These are phyloP conservation scores for Claviceps spartinae DNA, from an alignment of 2,329 filamentous ascomycete genomes.

Conservation along the genomic window DNA sequence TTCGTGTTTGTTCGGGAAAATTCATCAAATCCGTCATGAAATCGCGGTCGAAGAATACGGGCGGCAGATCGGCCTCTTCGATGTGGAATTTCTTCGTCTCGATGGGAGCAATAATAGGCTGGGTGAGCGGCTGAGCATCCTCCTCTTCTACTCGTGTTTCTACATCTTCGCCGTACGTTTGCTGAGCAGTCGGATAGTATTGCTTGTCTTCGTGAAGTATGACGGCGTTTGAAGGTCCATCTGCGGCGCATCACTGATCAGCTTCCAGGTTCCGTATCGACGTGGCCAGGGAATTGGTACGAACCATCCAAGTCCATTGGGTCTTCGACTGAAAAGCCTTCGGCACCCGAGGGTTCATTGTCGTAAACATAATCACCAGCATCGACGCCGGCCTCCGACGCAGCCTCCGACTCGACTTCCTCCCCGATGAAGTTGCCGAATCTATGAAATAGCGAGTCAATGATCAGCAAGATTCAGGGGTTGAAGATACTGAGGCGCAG, in stretches of 20 bases:
- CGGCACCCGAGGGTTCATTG: slow-evolving; percentile 54
- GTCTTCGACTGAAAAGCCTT: slow-evolving; percentile 57
- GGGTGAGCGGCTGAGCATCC: slow-evolving; percentile 80
- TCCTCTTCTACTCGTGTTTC: slow-evolving; percentile 95
- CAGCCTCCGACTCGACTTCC: slow-evolving; percentile 70
- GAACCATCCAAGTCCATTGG: slow-evolving; percentile 85
- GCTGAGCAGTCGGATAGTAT: slow-evolving; percentile 95
- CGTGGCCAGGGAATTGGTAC: slow-evolving; percentile 8
- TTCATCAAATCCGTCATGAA: slow-evolving; percentile 97
- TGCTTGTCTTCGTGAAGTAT: slow-evolving; percentile 98
- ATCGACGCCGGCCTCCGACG: slow-evolving; percentile 64
- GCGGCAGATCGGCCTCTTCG: slow-evolving; percentile 80
- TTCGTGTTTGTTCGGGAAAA: slow-evolving; percentile 86
- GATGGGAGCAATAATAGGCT: slow-evolving; percentile 87
- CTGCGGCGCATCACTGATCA: slow-evolving; percentile 20
- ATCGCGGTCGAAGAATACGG: slow-evolving; percentile 72
- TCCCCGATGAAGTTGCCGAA: slow-evolving; percentile 99
- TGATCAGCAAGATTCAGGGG: not conserved
- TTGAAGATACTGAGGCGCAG: not conserved
- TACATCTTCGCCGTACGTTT: slow-evolving; percentile 87
- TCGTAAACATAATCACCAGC: slow-evolving; percentile 71
- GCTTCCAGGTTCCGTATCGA: not conserved
- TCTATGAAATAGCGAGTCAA: slow-evolving; percentile 30
- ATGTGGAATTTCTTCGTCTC: slow-evolving; percentile 94
- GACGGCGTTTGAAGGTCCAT: slow-evolving; percentile 91